Evolutionary conservation across 2,329 filamentous ascomycete species (phyloP).

Genomic region (Colletotrichum scovillei): DNA sequence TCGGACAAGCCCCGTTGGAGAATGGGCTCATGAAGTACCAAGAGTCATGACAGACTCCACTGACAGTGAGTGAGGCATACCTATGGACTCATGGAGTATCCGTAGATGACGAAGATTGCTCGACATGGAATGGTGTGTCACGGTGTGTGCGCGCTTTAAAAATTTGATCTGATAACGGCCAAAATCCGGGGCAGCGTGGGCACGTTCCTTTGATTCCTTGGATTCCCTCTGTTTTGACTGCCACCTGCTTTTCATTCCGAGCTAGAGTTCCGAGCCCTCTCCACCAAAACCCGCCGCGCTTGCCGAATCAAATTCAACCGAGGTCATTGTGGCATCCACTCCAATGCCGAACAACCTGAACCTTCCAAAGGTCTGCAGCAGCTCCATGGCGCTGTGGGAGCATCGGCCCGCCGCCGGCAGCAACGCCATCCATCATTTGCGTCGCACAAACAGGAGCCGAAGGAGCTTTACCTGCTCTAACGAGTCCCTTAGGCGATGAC

Average conservation of each 20-base stretch:
- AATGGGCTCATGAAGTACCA: no score
- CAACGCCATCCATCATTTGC: constrained; percentile 1
- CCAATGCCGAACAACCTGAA: not conserved
- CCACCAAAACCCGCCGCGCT: constrained; percentile 7
- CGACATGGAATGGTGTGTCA: not conserved
- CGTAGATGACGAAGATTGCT: not conserved
- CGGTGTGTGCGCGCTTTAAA: not conserved
- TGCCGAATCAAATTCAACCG: constrained; percentile 32
- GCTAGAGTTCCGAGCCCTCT: not conserved
- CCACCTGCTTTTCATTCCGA: not conserved
- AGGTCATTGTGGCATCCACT: constrained; percentile 12
- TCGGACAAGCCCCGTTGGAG: no score
- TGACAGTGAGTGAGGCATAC: no score
- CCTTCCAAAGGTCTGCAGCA: no score
- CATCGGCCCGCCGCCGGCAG: constrained; percentile 3
- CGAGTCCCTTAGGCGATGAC: not conserved
- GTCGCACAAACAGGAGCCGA: constrained; percentile 10
- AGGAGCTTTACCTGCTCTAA: not conserved
- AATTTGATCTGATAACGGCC: constrained; percentile 32
- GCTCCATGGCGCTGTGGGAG: not conserved
- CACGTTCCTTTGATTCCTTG: not conserved
- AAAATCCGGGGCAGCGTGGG: constrained; percentile 11
- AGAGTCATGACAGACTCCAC: not conserved
- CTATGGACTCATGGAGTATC: no score
- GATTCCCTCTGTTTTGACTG: no score